A percentile compares a stretch with the other conserved stretches of the same genome.
phyloP scores from a whole-genome alignment of 768 basidiomycete species.

The Hypholoma fasciculare region DNA sequence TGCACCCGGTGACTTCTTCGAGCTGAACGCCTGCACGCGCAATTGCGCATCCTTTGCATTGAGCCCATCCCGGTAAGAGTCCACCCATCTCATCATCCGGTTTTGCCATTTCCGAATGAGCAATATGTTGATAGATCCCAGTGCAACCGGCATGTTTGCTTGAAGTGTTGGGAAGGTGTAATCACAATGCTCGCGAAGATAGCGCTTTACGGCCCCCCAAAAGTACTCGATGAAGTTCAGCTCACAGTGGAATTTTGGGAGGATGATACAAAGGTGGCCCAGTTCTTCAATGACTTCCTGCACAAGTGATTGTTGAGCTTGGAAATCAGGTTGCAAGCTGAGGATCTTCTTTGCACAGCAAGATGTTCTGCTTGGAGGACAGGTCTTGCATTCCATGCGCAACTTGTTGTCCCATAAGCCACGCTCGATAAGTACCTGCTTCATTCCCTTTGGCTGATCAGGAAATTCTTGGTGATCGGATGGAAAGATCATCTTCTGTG shows the following conservation, averaged over 20 bases:
- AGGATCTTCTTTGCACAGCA: constrained; percentile 22
- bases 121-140: constrained; percentile 20
- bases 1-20: too few relatives aligned
- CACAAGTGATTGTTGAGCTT: constrained; percentile 18
- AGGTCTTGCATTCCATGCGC: constrained; percentile 17
- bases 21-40: constrained; percentile 31
- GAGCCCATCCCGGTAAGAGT: constrained; percentile 30
- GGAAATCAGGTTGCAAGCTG: constrained; percentile 20
- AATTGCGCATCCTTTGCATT: constrained; percentile 26
- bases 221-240: constrained; percentile 31
- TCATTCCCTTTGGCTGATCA: constrained; percentile 23
- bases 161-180: constrained; percentile 23
- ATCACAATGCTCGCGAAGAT: constrained; percentile 23
- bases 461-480: constrained; percentile 29
- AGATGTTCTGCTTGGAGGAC: not conserved
- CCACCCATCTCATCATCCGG: constrained; percentile 27
- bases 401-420: constrained; percentile 12
- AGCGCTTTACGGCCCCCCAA: constrained; percentile 14
- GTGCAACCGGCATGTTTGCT: constrained; percentile 24
- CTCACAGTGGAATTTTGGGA: constrained; percentile 31
- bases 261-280: constrained; percentile 22
- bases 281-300: constrained; percentile 20
- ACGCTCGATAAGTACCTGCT: constrained; percentile 16
- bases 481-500: constrained; percentile 36
- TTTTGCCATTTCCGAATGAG: constrained; percentile 36